These are phyloP conservation scores for Candida silvicultrix DNA, from an alignment of 805 yeast genomes.

Conservation along the genomic window DNA sequence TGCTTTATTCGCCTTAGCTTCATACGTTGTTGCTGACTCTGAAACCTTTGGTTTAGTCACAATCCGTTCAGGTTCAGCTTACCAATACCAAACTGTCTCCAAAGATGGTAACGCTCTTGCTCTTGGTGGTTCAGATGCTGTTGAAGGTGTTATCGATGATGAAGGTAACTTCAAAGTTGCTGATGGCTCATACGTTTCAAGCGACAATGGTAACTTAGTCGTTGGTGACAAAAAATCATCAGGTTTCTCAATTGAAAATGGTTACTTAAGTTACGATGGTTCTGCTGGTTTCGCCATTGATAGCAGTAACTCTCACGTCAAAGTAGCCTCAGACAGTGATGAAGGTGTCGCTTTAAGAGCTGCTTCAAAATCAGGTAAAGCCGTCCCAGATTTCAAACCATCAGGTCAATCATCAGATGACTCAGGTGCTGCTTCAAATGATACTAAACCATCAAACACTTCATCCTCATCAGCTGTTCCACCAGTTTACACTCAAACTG, in stretches of 20 bases:
- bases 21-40: conserved; percentile 28
- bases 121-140: conserved; percentile 9
- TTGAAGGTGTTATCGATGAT: conserved; percentile 23
- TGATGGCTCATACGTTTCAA: conserved; percentile 25
- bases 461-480: conserved; percentile 5
- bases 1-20: conserved; percentile 20
- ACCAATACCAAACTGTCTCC: conserved; percentile 25
- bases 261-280: conserved; percentile 30
- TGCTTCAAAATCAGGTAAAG: conserved; percentile 13
- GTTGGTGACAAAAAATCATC: conserved; percentile 26
- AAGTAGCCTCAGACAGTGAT: too few relatives aligned
- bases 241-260: conserved; percentile 33
- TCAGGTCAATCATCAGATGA: conserved; percentile 5
- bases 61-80: conserved; percentile 29
- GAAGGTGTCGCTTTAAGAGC: conserved; percentile 16
- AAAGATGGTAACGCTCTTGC: conserved; percentile 11
- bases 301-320: too few relatives aligned
- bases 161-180: conserved; percentile 25
- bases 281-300: conserved; percentile 32
- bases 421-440: conserved; percentile 1
- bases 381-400: conserved; percentile 21
- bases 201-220: conserved; percentile 19
- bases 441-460: conserved; percentile 1
- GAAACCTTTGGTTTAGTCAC: conserved; percentile 27
- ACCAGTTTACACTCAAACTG: conserved; percentile 10